Base-by-base conservation (phyloP, 768 basidiomycete species). In the Pleurotus citrinopileatus region DNA sequence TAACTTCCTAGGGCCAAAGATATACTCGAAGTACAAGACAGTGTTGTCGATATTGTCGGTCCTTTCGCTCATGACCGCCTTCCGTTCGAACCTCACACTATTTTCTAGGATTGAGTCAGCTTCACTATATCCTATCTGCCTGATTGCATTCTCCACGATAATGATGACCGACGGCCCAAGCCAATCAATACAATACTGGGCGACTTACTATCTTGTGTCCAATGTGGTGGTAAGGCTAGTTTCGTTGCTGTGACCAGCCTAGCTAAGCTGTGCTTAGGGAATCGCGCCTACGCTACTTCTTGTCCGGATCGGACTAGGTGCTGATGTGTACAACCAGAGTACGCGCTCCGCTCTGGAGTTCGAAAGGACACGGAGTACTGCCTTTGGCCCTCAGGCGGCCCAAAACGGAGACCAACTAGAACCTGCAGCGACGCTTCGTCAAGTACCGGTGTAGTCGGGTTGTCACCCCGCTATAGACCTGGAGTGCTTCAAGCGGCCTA, bases 251-350 rank as follows among this genome's bases (percentile, higher is more conserved):
- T 22, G 2, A 40, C 10, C 7, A 17, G 22, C 7, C 32, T 36
- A n/a, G n/a, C 17, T 23, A 22, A 34, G 9, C 6, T 2, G 5
- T 10, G n/a, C 20, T 12, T 23, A 50, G 47, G 47, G 47, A 20
- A 50, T 50, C 22, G 32, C 32, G 8, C 47, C 47, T n/a, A 50
- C 47, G 8, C 32, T 50, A 4, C 26, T 50, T 22, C 32, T 50
- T 3, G 47, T 50, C 5, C 47, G 47, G 23, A 29, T 50, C 8
- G 28, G 47, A 3, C 47, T 50, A 19, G 47, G 47, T 15, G 9
- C 29, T 17, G 47, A 29, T 13, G 34, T 36, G 7, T 36, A 50
- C 22, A 26, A 50, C 13, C 22, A 50, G 47, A 50, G 47, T 19
- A 27, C 15, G 15, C 15, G 19, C n/a, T 29, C 47, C 9, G 32